A percentile compares a stretch with the other conserved stretches of the same genome.
Conservation (phyloP, 2,329 filamentous ascomycete genomes). For the Penicillium sp. region DNA sequence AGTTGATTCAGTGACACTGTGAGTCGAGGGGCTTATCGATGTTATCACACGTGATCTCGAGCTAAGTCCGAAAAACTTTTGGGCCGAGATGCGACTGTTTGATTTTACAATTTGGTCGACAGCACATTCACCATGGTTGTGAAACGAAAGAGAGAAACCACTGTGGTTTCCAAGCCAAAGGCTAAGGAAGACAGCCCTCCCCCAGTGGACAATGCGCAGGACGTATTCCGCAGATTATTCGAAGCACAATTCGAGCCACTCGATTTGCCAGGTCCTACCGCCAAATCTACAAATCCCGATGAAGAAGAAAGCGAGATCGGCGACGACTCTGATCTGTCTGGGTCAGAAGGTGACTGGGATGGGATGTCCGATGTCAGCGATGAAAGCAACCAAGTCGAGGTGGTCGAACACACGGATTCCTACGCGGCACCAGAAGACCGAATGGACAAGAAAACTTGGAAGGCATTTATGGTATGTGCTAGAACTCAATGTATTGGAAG, state of each 20-base stretch:
- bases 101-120: not conserved
- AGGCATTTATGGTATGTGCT: constrained; percentile 69
- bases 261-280: constrained; percentile 29
- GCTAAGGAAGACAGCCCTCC: constrained; percentile 23
- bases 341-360: constrained; percentile 57
- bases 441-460: constrained; percentile 68
- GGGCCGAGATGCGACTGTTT: not conserved
- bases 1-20: constrained; percentile 1
- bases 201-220: constrained; percentile 52
- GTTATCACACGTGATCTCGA: constrained; percentile 41
- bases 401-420: constrained; percentile 61
- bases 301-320: constrained; percentile 30
- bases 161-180: constrained; percentile 29
- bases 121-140: constrained; percentile 37
- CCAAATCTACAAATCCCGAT: constrained; percentile 17
- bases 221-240: constrained; percentile 78
- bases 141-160: constrained; percentile 50
- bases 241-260: constrained; percentile 84
- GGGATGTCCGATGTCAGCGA: constrained; percentile 58
- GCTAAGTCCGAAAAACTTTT: constrained; percentile 22
- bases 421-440: constrained; percentile 39
- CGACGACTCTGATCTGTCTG: constrained; percentile 23
- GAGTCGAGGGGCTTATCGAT: constrained; percentile 18
- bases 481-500: no score
- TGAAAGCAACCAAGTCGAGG: constrained; percentile 50